Evolutionary conservation across 2,329 filamentous ascomycete species (phyloP), one percentile per base, ranked within the genome.

Genomic region (Fusarium zealandicum): DNA sequence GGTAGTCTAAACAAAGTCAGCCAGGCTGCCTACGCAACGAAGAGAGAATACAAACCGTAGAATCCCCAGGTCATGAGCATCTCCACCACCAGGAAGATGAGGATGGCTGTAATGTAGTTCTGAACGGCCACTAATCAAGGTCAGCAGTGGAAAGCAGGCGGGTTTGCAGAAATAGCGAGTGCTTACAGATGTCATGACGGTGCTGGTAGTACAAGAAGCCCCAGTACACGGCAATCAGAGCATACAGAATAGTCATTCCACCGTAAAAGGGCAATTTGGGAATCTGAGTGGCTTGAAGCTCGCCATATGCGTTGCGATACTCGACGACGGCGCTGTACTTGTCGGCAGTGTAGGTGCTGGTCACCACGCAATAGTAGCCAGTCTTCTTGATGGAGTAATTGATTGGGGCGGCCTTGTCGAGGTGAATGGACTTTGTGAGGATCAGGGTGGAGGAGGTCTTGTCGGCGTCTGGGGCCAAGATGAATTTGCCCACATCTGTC

Each of bases 11-110:
- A 41, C 18, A 14, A 28, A 57, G 82, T 69, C 82, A 67, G 40
- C 13, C 16, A 39, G 12, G 35, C 17, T 49, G 13, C 9, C 9
- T 11, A 17, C 33, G 12, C 12, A 38, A 13, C 4, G 12, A 20
- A 9, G 18, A 18, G 20, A 30, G 11, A 32, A n/a, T 18, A 67
- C 80, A 55, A 78, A 90, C 88, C 87, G 73, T 98, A 99, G 78
- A 96, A 99, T 36, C 92, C 92, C 95, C 95, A 99, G 2, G 95
- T 99, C 85, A 98, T 93, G 69, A 98, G 80, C 87, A 98, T 96
- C 74, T 99, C 95, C 13, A 98, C 77, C 13, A 98, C 91, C 36
- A 99, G 79, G 77, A 99, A 99, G 45, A 95, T 86, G 42, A 99
- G 80, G 56, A 98, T 99, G 9, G 95, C 93, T 0, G 95, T 99